Base-by-base conservation (phyloP, 805 yeast genomes). In the Jamesozyma rosinii region DNA sequence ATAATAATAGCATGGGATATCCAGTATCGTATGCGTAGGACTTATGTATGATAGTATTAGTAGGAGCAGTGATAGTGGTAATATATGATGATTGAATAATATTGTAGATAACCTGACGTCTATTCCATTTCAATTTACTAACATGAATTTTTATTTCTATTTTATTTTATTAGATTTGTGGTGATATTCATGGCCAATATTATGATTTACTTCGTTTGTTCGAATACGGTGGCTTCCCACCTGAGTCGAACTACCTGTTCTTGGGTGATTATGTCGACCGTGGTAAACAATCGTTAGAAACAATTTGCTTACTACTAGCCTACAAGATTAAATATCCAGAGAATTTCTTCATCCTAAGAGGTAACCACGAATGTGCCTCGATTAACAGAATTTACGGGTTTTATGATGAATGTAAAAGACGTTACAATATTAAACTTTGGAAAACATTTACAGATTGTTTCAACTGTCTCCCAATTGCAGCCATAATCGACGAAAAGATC, bases 171-270 rank as follows among this genome's bases (percentile, higher is more conserved):
- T 48, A 75, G 70, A 83, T 83, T 46, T 88, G 96, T 70, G 98
- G 98, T 67, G 98, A 90, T 66, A 92, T 90, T 59, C 98, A 90
- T 66, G 98, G 98, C 45, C 98, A 90, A 69, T 90, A 92, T 68
- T 90, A 90, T 63, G 98, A 90, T 67, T 77, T 90, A 57, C 75
- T 90, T 64, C 83, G 98, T 67, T 76, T 90, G 57, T 90, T 90
- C 59, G 97, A 92, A 71, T 90, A 90, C 62, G 97, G 98, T 57
- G 98, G 97, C 2, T 90, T 92, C 74, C 98, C 98, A 1, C 98
- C 98, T 11, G 97, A 92, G 66, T 95, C 97, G 17, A 90, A 90
- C 71, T 90, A 90, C 70, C 72, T 90, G 57, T 90, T 90, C 63
- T 69, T 90, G 47, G 98, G 98, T 53, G 98, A 90, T 73, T 90